phyloP scores from a whole-genome alignment of 495 filamentous ascomycete genomes.

The Aspergillus incahuasiensis region DNA sequence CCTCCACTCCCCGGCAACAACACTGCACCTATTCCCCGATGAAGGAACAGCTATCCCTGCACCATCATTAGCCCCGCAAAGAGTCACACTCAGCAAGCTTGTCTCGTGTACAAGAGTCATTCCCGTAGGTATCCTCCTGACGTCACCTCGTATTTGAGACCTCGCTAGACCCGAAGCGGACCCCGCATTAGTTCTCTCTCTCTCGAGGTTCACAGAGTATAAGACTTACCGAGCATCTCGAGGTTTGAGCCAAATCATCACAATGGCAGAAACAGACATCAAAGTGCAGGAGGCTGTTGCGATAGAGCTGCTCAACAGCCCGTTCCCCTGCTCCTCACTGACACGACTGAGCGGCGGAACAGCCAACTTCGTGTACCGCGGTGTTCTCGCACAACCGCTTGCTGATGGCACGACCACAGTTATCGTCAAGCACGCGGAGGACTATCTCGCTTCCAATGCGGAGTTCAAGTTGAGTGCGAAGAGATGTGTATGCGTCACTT shows the following conservation, averaged over 20 bases:
- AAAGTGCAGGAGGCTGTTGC: background rate
- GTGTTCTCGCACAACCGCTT: conserved; percentile 30
- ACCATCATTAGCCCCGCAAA: no score
- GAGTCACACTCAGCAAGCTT: no score
- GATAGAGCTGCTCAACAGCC: conserved; percentile 27
- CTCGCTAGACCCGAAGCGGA: background rate
- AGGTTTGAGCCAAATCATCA: background rate
- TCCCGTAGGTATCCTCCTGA: background rate
- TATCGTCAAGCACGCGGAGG: conserved; percentile 54
- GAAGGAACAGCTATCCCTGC: no score
- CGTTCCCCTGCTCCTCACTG: conserved; percentile 48
- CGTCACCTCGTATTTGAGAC: background rate
- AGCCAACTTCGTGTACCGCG: conserved; percentile 58
- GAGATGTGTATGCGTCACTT: conserved; percentile 43
- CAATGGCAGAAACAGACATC: background rate
- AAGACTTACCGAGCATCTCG: background rate
- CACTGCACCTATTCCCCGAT: no score
- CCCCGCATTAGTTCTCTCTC: no score
- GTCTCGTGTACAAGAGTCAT: no score
- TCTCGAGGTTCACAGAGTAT: background rate
- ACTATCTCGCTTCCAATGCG: conserved; percentile 43
- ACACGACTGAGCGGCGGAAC: conserved; percentile 51
- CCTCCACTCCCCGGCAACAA: no score
- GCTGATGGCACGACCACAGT: conserved; percentile 29
- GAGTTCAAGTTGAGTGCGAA: conserved; percentile 42